phyloP scores from a whole-genome alignment of 352 stramenopile species.

The Salisapilia sapeloensis region DNA sequence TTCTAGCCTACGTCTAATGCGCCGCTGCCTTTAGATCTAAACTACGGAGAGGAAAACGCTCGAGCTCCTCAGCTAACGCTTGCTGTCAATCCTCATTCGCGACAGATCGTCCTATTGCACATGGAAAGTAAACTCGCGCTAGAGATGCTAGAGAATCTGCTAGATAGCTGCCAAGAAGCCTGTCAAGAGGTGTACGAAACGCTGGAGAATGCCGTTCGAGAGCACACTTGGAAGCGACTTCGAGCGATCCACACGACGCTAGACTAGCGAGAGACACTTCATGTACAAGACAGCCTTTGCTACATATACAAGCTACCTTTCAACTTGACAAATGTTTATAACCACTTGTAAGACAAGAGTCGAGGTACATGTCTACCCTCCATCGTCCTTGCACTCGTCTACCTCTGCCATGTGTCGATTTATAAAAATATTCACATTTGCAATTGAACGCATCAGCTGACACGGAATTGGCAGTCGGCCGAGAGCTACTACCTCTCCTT shows the following conservation, averaged over 20 bases:
- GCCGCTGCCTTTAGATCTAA: constrained; percentile 45
- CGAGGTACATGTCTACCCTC: too few relatives aligned
- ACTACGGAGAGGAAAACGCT: constrained; percentile 79
- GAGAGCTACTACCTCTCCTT: too few relatives aligned
- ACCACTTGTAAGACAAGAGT: too few relatives aligned
- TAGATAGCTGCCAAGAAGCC: constrained; percentile 60
- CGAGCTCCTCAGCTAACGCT: constrained; percentile 77
- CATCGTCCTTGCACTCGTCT: too few relatives aligned
- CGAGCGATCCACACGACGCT: constrained; percentile 28
- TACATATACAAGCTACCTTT: too few relatives aligned
- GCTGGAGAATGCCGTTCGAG: constrained; percentile 69
- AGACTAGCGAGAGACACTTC: too few relatives aligned
- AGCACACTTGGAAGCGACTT: constrained; percentile 70
- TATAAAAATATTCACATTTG: too few relatives aligned
- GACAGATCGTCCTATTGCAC: constrained; percentile 77
- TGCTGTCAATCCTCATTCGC: constrained; percentile 74
- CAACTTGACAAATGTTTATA: too few relatives aligned
- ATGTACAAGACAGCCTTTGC: too few relatives aligned
- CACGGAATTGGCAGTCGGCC: too few relatives aligned
- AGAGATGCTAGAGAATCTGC: constrained; percentile 77
- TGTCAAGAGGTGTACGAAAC: constrained; percentile 77
- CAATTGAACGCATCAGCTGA: too few relatives aligned
- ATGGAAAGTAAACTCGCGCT: constrained; percentile 84
- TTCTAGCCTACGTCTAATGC: not conserved
- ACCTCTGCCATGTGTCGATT: too few relatives aligned